Conservation (phyloP, 768 basidiomycete genomes). For the Podaxis carcinomalis region DNA sequence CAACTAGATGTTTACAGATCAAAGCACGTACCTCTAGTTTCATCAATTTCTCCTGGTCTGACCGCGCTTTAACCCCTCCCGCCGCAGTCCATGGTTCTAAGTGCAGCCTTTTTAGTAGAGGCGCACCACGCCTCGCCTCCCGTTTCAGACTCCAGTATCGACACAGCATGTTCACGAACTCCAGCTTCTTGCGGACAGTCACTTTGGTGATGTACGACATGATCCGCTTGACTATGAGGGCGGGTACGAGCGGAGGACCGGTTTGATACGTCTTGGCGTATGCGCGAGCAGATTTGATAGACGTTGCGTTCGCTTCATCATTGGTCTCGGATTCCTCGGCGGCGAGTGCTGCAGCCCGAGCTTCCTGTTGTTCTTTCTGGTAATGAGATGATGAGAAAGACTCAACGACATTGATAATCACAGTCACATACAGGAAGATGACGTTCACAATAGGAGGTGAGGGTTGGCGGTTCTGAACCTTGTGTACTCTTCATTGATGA, state of each 20-base stretch:
- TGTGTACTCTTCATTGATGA: conserved; percentile 84
- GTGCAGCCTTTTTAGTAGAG: conserved; percentile 87
- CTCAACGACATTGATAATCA: background rate
- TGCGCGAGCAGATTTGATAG: conserved; percentile 80
- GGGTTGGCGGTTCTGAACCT: conserved; percentile 65
- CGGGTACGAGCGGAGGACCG: conserved; percentile 89
- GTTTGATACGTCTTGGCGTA: conserved; percentile 91
- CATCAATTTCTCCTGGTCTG: conserved; percentile 76
- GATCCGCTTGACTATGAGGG: conserved; percentile 77
- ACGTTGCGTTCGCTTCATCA: conserved; percentile 33
- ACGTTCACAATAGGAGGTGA: conserved; percentile 84
- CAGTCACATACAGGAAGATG: conserved; percentile 74
- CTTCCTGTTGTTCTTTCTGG: conserved; percentile 63
- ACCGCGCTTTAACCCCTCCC: conserved; percentile 55
- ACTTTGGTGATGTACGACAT: conserved; percentile 69
- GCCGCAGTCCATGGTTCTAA: conserved; percentile 96
- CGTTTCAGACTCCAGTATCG: conserved; percentile 98
- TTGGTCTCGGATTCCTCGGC: conserved; percentile 43
- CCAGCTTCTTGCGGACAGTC: conserved; percentile 65
- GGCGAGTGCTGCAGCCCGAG: conserved; percentile 50
- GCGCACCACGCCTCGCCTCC: conserved; percentile 89
- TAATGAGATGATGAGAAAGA: background rate
- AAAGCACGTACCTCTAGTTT: conserved; percentile 67
- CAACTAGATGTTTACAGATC: background rate
- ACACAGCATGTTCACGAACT: conserved; percentile 75